Evolutionary conservation across 2,329 filamentous ascomycete species (phyloP), one percentile per base, ranked within the genome.

Genomic region (Fusarium cyanostomum): DNA sequence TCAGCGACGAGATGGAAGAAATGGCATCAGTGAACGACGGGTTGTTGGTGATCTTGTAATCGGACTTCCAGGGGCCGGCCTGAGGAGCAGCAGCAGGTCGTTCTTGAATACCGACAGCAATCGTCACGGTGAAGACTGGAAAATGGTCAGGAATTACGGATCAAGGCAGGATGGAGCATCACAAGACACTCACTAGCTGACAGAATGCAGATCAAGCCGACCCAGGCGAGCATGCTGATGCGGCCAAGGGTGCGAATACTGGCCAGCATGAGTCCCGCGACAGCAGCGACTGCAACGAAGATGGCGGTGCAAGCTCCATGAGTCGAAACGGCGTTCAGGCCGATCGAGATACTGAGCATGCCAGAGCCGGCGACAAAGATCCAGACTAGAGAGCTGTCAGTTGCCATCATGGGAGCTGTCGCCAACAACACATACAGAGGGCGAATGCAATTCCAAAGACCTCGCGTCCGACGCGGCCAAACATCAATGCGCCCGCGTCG

Each of bases 401-500:
- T 34, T n/a, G 2, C 2, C 5, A 15, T 4, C 18, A 9, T 1
- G 6, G 3, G 8, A 1, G 0, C 0, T 8, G n/a, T 7, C 7
- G 24, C 11, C 4, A 5, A 2, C 27, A 1, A 2, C 12, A 54
- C 62, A 37, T 56, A 79, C 77, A 75, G 48, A 82, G 54, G 61
- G 72, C 70, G 59, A 77, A 75, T 5, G 71, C 66, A 37, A 67
- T 58, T 5, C 73, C 77, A 16, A 84, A 75, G 21, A 81, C 51
- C 51, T 80, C 79, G 4, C 79, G 76, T 0, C 82, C 82, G 4
- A 77, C 50, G 1, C 72, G 76, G 13, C 83, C 83, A 59, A 83
- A 82, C 11, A 85, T 74, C 27, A 84, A 71, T 4, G 59, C 61
- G 13, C 81, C 83, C 1, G 80, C 83, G 59, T 85, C 83, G 48